Evolutionary conservation across 2,329 filamentous ascomycete species (phyloP), one percentile per base, ranked within the genome.

Genomic region (Alternaria arborescens): DNA sequence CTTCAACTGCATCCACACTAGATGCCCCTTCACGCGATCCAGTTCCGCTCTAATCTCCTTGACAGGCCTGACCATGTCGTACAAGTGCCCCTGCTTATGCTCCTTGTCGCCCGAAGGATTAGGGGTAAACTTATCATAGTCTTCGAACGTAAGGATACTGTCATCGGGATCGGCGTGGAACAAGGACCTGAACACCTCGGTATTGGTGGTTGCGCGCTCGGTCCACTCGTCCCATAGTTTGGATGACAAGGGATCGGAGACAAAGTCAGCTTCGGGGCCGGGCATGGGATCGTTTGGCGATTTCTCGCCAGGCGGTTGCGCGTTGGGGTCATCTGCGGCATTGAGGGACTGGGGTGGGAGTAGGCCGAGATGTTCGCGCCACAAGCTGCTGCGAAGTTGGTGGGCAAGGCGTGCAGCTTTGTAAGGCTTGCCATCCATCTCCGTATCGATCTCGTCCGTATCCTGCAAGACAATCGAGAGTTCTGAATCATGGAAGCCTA

Each of bases 1-100:
- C 46, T 93, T 87, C 71, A 98, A 78, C n/a, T 93, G 93, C 89
- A 97, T 94, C 92, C 92, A 96, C 7, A 98, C 94, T 41, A 98
- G 78, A 81, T 98, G 94, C 0, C 94, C 94, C 80, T 88, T 89
- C 68, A 98, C 88, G 73, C 90, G 85, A 70, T 93, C 89, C 51
- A 98, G 82, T 77, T 94, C 93, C 66, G 85, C 78, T 16, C 91
- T 86, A 7, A 95, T 88, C 56, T 96, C 89, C 24, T 89, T 83
- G 0, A 88, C 86, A 0, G 72, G 69, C 8, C 69, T 59, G 78
- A 90, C 92, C 60, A 87, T 87, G 76, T 96, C 93, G 71, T 91
- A 97, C 60, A 98, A 84, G 79, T 98, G 95, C 0, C 95, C 94
- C 3, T 93, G 82, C 78, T 92, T 95, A 63, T 81, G 75, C 11